phyloP scores from a whole-genome alignment of 78 protist species.

The Paratrimastix pyriformis region DNA sequence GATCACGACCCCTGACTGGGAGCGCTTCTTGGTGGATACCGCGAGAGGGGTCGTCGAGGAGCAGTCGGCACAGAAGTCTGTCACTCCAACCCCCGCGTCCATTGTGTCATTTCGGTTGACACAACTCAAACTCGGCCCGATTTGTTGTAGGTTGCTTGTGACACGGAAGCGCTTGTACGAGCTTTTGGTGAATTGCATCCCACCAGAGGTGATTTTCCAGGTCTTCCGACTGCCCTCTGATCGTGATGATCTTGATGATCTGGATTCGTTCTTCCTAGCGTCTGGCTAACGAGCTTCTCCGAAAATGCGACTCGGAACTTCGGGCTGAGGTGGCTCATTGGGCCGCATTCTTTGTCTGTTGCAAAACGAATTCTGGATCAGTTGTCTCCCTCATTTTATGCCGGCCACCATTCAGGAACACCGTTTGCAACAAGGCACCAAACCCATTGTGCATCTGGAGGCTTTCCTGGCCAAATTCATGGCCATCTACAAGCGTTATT shows the following conservation, averaged over 20 bases:
- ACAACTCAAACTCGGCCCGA: no score
- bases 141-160: constrained; percentile 25
- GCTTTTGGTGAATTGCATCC: constrained; percentile 84
- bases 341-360: constrained; percentile 57
- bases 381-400: neutral
- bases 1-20: constrained; percentile 72
- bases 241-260: neutral
- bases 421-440: constrained; percentile 61
- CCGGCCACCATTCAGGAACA: constrained; percentile 41
- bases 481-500: constrained; percentile 60
- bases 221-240: neutral
- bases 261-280: neutral
- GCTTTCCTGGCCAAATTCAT: constrained; percentile 86
- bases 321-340: constrained; percentile 46
- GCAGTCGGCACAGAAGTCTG: constrained; percentile 60
- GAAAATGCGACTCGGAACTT: constrained; percentile 10
- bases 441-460: constrained; percentile 83
- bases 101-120: neutral
- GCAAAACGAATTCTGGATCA: neutral
- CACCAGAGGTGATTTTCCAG: constrained; percentile 74
- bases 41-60: constrained; percentile 44
- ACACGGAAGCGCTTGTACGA: constrained; percentile 76
- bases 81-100: neutral
- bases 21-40: constrained; percentile 37
- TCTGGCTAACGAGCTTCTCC: neutral